Conservation (phyloP, 2,329 filamentous ascomycete species). For the Stachybotrys elegans region DNA sequence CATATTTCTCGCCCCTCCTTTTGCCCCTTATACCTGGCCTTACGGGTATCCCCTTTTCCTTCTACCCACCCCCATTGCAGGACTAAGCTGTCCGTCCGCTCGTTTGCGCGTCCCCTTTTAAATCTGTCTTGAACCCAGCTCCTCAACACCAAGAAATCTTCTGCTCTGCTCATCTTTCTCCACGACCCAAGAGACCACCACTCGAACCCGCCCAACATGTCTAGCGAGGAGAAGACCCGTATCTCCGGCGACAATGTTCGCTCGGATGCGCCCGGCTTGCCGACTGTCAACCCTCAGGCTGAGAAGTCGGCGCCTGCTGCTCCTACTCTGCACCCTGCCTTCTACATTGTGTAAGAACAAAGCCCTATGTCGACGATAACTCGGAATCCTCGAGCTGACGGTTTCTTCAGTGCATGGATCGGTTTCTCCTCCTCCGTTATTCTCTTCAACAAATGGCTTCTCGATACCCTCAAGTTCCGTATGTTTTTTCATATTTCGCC, state of each 20-base stretch:
- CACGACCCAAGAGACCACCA: conserved; percentile 13
- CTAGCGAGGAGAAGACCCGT: conserved; percentile 72
- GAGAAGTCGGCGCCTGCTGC: conserved; percentile 67
- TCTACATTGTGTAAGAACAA: conserved; percentile 72
- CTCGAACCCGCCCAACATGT: conserved; percentile 43
- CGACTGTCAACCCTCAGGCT: conserved; percentile 70
- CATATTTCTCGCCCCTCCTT: conserved; percentile 26
- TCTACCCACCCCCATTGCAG: conserved; percentile 20
- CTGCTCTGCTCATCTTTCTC: conserved; percentile 2
- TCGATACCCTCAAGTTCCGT: conserved; percentile 77
- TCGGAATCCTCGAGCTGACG: too few species aligned
- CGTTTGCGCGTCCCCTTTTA: conserved; percentile 31
- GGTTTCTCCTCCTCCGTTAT: conserved; percentile 89
- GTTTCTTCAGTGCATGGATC: conserved; percentile 79
- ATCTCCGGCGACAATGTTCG: conserved; percentile 72
- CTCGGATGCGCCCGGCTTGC: conserved; percentile 61
- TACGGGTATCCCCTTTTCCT: conserved; percentile 10
- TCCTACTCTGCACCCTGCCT: conserved; percentile 66
- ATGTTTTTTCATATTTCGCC: conserved; percentile 15
- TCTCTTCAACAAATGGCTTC: conserved; percentile 98
- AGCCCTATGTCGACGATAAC: too few species aligned
- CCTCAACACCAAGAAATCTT: conserved; percentile 13
- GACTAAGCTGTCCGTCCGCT: conserved; percentile 32
- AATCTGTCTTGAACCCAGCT: conserved; percentile 22
- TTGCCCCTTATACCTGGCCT: conserved; percentile 10